phyloP scores from a whole-genome alignment of 1,284 basidiomycete genomes.

The Neonothopanus nambi region DNA sequence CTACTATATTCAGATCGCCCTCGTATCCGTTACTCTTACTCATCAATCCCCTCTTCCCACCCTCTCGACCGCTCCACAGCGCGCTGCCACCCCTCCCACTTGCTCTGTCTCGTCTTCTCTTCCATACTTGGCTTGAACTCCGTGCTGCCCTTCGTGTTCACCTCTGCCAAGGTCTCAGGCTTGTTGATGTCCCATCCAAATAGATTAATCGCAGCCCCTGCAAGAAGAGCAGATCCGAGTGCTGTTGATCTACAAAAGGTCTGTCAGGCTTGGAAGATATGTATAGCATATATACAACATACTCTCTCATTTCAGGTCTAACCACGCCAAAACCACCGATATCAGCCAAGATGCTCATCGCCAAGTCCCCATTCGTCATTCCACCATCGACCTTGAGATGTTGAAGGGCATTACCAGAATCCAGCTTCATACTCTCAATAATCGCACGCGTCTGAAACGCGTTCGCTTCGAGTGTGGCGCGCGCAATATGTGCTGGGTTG shows the following conservation, averaged over 20 bases:
- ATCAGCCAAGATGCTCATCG: constrained; percentile 93
- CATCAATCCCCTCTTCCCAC: constrained; percentile 71
- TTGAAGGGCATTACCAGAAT: constrained; percentile 74
- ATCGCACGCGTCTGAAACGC: constrained; percentile 93
- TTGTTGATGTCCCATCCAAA: constrained; percentile 93
- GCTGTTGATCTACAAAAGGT: constrained; percentile 76
- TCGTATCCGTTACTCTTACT: constrained; percentile 15
- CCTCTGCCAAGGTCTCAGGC: constrained; percentile 85
- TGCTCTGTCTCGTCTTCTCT: constrained; percentile 57
- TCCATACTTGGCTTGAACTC: constrained; percentile 67
- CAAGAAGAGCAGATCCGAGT: constrained; percentile 94
- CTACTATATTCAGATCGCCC: background rate
- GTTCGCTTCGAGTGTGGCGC: constrained; percentile 91
- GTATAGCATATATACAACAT: constrained; percentile 31
- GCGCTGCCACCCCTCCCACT: constrained; percentile 79
- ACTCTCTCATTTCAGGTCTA: constrained; percentile 96
- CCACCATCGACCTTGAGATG: constrained; percentile 93
- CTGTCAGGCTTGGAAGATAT: background rate
- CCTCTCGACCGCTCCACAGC: constrained; percentile 80
- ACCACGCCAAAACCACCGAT: constrained; percentile 91
- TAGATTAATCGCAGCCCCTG: constrained; percentile 84
- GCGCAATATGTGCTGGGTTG: constrained; percentile 90
- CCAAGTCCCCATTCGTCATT: constrained; percentile 89
- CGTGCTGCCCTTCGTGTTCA: constrained; percentile 84
- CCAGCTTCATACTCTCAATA: constrained; percentile 90